Conservation (phyloP, 2,329 filamentous ascomycete species). For the Aspergillus quadricinctus region DNA sequence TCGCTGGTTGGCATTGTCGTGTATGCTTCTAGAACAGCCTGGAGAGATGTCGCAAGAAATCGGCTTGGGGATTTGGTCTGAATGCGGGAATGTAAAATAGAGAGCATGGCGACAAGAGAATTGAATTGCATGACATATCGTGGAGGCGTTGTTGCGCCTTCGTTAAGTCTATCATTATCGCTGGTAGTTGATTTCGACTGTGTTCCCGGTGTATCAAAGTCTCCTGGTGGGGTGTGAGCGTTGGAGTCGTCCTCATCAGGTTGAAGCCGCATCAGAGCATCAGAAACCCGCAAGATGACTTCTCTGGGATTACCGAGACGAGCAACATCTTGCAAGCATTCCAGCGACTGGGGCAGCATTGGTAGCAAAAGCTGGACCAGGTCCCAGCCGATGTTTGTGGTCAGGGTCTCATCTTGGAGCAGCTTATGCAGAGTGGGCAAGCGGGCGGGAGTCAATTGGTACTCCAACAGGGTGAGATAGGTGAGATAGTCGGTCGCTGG, state of each 20-base stretch:
- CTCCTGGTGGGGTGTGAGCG: background rate
- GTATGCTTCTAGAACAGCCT: slow-evolving; percentile 58
- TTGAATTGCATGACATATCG: slow-evolving; percentile 39
- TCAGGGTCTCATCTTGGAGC: slow-evolving; percentile 58
- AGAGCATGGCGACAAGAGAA: slow-evolving; percentile 47
- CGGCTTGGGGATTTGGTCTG: slow-evolving; percentile 61
- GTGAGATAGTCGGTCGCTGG: slow-evolving; percentile 61
- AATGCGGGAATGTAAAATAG: slow-evolving; percentile 56
- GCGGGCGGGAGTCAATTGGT: slow-evolving; percentile 56
- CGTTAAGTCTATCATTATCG: slow-evolving; percentile 13
- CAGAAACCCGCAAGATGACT: slow-evolving; percentile 60
- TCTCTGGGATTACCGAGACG: slow-evolving; percentile 60
- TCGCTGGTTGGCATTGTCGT: slow-evolving; percentile 53
- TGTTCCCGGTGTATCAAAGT: background rate
- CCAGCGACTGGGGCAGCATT: slow-evolving; percentile 53
- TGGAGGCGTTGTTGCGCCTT: slow-evolving; percentile 14
- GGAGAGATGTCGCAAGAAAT: slow-evolving; percentile 60
- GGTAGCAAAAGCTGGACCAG: slow-evolving; percentile 59
- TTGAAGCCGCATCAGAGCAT: slow-evolving; percentile 55
- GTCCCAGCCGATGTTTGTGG: slow-evolving; percentile 64
- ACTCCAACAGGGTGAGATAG: slow-evolving; percentile 63
- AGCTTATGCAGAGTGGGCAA: slow-evolving; percentile 56
- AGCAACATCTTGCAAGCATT: slow-evolving; percentile 59
- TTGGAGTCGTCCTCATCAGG: slow-evolving; percentile 34
- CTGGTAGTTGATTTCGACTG: slow-evolving; percentile 11